Evolutionary conservation across 148 eudicot genomes (phyloP), one percentile per base, ranked within the genome.

Genomic region (Cornus controversa): DNA sequence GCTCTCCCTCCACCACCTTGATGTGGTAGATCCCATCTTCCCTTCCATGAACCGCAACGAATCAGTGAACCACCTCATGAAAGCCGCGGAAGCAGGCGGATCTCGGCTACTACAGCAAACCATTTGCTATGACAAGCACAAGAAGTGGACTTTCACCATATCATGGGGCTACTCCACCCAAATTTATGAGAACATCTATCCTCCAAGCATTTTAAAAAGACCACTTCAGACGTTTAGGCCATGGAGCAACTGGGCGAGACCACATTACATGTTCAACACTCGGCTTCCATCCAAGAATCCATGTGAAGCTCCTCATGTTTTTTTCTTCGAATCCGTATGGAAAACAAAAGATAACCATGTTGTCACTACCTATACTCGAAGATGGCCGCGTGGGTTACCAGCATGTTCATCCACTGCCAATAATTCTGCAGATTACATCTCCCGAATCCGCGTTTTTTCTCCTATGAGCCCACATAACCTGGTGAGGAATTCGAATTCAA

Each of bases 131-230:
- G 58, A 83, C 69, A 81, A 82, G 54, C 73, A 45, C 0, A 73
- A 63, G 18, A 87, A 81, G 28, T 91, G 92, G 90, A 87, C 93
- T 1, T 63, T 84, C 74, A 87, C 93, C 26, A 70, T 84, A 31
- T 73, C 97, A 42, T 93, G 95, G 93, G 95, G 97, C 27, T 93
- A 91, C 80, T 79, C 89, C 0, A 77, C 80, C 11, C 91, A 90
- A 6, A 62, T 93, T 18, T 91, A 89, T 18, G 87, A 87, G 69
- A 28, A 62, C 25, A 13, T 85, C 5, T 64, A 84, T 27, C 85
- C 80, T 0, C 92, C 93, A 27, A 82, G 90, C 79, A 7, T 75
- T 22, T 71, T 93, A 40, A 65, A 81, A 60, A 87, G 70, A 58
- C 95, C 97, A 2, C 65, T 87, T 0, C 77, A 91, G 79, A 93